A percentile compares a stretch with the other conserved stretches of the same genome.
phyloP scores from a whole-genome alignment of 2,329 filamentous ascomycete species.

The Exophiala aquamarina region DNA sequence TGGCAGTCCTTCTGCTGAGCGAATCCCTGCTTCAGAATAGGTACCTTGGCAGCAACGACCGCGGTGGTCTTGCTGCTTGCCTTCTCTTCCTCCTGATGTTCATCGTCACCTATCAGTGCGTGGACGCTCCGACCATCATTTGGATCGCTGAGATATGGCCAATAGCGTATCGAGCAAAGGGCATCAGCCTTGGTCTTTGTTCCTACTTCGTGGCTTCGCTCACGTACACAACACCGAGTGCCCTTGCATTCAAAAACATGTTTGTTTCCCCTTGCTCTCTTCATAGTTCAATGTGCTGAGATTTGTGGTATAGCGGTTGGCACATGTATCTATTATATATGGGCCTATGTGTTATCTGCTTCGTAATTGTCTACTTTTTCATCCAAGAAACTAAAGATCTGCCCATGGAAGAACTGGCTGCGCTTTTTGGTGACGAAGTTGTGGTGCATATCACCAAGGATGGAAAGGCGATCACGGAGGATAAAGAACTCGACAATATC shows the following conservation, averaged over 20 bases:
- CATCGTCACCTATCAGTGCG: slow-evolving; percentile 21
- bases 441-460: slow-evolving; percentile 1
- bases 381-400: slow-evolving; percentile 70
- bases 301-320: neutral
- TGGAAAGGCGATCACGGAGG: neutral
- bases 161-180: neutral
- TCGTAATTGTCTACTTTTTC: slow-evolving; percentile 34
- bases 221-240: neutral
- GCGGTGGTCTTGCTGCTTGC: slow-evolving; percentile 33
- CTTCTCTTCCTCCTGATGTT: slow-evolving; percentile 42
- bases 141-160: neutral
- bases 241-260: slow-evolving; percentile 1
- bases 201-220: neutral
- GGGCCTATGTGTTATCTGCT: neutral
- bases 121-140: neutral
- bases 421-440: slow-evolving; percentile 11
- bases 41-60: slow-evolving; percentile 35
- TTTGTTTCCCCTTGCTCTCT: neutral
- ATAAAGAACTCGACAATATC: neutral
- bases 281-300: no score
- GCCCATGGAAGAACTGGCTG: slow-evolving; percentile 27
- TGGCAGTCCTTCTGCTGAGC: neutral
- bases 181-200: neutral
- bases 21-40: slow-evolving; percentile 10
- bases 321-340: slow-evolving; percentile 27